Conservation (phyloP, 306 rosid species). For the Gastrolobium bilobum region DNA sequence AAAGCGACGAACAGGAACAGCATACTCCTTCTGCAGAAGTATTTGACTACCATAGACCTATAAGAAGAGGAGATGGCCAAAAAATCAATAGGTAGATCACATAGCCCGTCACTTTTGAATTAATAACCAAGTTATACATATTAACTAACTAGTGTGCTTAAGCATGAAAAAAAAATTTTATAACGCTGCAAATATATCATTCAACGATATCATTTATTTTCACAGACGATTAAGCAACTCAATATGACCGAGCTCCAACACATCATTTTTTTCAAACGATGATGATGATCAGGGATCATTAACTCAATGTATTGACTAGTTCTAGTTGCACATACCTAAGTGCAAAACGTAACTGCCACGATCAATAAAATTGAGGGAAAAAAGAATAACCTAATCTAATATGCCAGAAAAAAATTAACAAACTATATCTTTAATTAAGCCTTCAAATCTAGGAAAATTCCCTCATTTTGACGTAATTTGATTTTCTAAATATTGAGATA, state of each 20-base stretch:
- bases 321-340: background rate
- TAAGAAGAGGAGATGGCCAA: background rate
- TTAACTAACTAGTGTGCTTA: background rate
- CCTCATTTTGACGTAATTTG: background rate
- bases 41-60: constrained; percentile 75
- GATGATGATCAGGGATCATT: constrained; percentile 6
- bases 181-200: background rate
- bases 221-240: background rate
- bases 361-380: background rate
- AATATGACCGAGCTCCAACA: background rate
- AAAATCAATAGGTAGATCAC: background rate
- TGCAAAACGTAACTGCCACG: constrained; percentile 25
- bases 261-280: background rate
- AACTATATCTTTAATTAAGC: constrained; percentile 3
- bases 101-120: background rate
- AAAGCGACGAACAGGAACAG: constrained; percentile 78
- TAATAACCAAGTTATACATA: constrained; percentile 4
- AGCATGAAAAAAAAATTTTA: background rate
- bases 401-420: background rate
- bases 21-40: constrained; percentile 69
- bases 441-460: background rate
- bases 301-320: constrained; percentile 19
- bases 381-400: constrained; percentile 42
- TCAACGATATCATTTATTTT: background rate
- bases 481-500: background rate